Evolutionary conservation across 345 rosid genomes (phyloP), one percentile per base, ranked within the genome.

Genomic region (Eutrema heterophyllum): DNA sequence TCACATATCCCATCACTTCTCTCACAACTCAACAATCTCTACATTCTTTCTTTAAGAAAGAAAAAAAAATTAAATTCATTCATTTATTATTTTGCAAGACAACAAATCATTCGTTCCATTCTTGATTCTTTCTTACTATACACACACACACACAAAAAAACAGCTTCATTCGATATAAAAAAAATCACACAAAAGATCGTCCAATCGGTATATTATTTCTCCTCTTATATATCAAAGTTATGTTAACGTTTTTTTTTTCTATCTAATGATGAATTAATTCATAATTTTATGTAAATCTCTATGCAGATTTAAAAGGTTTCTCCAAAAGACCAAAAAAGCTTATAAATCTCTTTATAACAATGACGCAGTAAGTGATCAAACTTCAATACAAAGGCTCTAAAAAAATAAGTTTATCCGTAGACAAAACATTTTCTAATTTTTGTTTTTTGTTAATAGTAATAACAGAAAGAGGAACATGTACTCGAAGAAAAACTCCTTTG

Each of bases 291-390:
- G 62, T 68, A 4, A 49, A 1, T 30, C 2, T 24, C 2, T 33
- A 53, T 51, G 64, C 58, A 75, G 79, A 62, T 68, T 61, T 10
- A 59, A 35, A 67, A 6, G 60, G 35, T 74, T 56, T 35, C 50
- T 58, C 44, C 27, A 24, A 15, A 15, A 46, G 18, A 51, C 46
- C 9, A 18, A 26, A 43, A 44, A 13, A 26, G 4, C 9, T 36
- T 73, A 56, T 33, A 53, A 72, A 24, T 64, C 24, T 21, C 35
- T 74, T 38, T 39, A 44, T n/a, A 30, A 70, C 15, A 54, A 76
- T 71, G 80, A 9, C 80, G 15, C 76, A 16, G 80, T 77, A 64
- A 77, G 76, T 71, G 33, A 46, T 49, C 7, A 57, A 64, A 55
- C 46, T 54, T 38, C 40, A 29, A 12, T 14, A 45, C 9, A 21